Percentiles rank a stretch among this genome's conserved stretches.
Evolutionary conservation across 495 filamentous ascomycete species (phyloP).

Genomic region (Pseudomonodictys pantanalensis): DNA sequence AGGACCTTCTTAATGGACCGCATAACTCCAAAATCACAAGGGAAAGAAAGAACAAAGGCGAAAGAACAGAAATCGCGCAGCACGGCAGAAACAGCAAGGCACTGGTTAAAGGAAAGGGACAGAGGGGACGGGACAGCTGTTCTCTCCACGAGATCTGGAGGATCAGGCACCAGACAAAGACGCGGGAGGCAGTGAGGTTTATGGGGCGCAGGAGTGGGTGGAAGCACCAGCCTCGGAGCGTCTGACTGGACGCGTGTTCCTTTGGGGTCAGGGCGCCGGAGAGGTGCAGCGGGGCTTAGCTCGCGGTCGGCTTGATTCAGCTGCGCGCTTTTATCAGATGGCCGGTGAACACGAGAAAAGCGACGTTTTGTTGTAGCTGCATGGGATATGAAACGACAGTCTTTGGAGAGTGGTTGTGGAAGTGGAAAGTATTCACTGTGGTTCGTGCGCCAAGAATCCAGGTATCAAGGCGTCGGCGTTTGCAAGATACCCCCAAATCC

Average conservation of each 20-base stretch:
- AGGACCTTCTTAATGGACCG: slow-evolving; percentile 24
- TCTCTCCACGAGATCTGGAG: neutral
- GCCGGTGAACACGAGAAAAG: too few relatives aligned
- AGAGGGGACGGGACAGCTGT: neutral
- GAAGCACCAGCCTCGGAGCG: slow-evolving; percentile 19
- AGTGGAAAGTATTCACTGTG: too few relatives aligned
- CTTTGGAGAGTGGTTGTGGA: too few relatives aligned
- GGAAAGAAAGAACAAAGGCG: slow-evolving; percentile 2
- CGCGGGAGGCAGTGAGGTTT: slow-evolving; percentile 9
- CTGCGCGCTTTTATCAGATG: too few relatives aligned
- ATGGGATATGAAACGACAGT: too few relatives aligned
- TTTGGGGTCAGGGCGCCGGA: neutral
- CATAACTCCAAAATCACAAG: slow-evolving; percentile 10
- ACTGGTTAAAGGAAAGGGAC: neutral
- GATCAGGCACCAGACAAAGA: slow-evolving; percentile 26
- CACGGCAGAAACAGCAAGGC: neutral
- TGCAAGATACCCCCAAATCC: too few relatives aligned
- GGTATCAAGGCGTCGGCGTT: too few relatives aligned
- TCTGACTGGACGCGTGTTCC: slow-evolving; percentile 14
- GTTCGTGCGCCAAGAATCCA: too few relatives aligned
- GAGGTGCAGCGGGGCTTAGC: slow-evolving; percentile 17
- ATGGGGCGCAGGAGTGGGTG: slow-evolving; percentile 19
- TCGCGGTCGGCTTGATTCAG: slow-evolving; percentile 16
- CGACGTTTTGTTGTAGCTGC: too few relatives aligned
- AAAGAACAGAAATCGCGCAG: neutral